Conservation (phyloP, 2,329 filamentous ascomycete genomes). For the Epichloe glyceriae region DNA sequence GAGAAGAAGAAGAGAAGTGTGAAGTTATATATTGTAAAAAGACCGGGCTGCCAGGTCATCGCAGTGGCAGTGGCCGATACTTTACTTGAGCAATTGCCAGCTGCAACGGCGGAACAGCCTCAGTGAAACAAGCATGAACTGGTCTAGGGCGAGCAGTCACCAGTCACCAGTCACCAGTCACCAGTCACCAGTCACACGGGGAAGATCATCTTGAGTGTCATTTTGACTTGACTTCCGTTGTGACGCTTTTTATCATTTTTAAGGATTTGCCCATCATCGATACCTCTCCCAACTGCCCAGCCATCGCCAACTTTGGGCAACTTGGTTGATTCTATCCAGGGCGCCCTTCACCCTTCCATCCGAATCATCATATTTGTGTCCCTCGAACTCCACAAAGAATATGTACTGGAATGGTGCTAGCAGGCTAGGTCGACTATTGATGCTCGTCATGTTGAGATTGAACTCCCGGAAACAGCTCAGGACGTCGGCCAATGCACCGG, state of each 20-base stretch:
- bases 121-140: background rate
- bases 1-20: background rate
- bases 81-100: background rate
- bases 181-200: background rate
- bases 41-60: background rate
- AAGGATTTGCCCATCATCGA: conserved; percentile 5
- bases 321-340: conserved; percentile 41
- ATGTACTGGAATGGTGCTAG: conserved; percentile 74
- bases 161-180: background rate
- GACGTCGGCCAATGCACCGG: conserved; percentile 73
- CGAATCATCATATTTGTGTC: conserved; percentile 37
- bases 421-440: conserved; percentile 73
- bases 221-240: background rate
- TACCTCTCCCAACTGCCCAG: conserved; percentile 51
- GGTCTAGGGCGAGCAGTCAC: background rate
- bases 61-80: background rate
- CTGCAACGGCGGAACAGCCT: background rate
- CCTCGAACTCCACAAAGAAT: conserved; percentile 85
- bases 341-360: conserved; percentile 47
- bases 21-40: background rate
- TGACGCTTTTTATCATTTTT: background rate
- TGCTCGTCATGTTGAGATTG: conserved; percentile 74
- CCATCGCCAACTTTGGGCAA: conserved; percentile 54
- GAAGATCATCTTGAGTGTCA: background rate
- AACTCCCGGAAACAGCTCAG: conserved; percentile 64